These are phyloP conservation scores for Effrenium voratum DNA, from an alignment of 73 alveolate genomes.

Conservation along the genomic window DNA sequence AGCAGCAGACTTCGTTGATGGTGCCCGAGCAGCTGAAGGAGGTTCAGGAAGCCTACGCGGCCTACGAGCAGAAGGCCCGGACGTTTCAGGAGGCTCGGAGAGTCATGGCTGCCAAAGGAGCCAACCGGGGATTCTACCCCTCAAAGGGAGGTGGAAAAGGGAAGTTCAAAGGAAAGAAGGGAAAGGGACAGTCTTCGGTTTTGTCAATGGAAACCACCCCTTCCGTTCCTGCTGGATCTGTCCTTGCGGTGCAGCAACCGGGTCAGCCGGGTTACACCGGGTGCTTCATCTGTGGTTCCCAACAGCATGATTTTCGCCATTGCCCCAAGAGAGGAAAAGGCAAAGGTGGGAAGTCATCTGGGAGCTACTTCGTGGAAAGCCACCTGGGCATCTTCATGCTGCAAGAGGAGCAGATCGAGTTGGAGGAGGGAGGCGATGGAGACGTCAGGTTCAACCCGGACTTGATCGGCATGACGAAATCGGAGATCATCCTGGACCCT, in stretches of 20 bases:
- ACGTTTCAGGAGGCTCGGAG: background rate
- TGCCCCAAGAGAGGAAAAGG: background rate
- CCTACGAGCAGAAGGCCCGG: background rate
- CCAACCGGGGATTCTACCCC: background rate
- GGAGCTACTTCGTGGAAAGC: background rate
- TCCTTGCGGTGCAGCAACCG: too few species aligned
- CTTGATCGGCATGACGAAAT: too few species aligned
- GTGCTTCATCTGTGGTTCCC: conserved; percentile 11
- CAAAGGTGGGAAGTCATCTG: background rate
- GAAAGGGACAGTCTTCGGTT: too few species aligned
- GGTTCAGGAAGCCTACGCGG: background rate
- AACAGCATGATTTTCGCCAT: conserved; percentile 7
- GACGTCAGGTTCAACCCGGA: too few species aligned
- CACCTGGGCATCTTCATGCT: too few species aligned
- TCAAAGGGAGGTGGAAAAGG: background rate
- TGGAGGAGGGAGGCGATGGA: too few species aligned
- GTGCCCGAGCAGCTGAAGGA: background rate
- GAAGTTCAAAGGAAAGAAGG: too few species aligned
- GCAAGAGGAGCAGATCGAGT: too few species aligned
- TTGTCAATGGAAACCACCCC: too few species aligned
- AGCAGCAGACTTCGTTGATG: too few species aligned
- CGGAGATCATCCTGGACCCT: too few species aligned
- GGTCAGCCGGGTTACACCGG: conserved; percentile 9
- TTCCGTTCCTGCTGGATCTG: too few species aligned
- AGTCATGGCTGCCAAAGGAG: background rate